phyloP scores from a whole-genome alignment of 2,329 filamentous ascomycete species.

The Alternaria viburni region DNA sequence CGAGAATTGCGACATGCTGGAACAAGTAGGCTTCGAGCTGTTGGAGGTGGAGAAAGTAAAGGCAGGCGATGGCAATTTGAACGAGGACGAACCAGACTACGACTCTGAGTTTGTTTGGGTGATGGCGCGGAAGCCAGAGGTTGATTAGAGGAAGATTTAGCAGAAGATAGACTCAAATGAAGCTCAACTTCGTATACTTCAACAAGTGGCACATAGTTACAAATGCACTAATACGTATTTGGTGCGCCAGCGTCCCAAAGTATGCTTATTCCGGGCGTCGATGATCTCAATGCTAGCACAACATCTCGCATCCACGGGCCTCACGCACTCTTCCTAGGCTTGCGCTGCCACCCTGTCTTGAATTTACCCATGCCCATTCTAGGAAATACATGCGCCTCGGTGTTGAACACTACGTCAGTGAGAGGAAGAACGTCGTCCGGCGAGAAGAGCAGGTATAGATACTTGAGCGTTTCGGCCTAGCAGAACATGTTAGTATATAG shows the following conservation, averaged over 20 bases:
- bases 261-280: background rate
- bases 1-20: slow-evolving; percentile 25
- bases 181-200: background rate
- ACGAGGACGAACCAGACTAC: slow-evolving; percentile 26
- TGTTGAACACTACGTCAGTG: background rate
- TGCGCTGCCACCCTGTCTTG: background rate
- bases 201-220: background rate
- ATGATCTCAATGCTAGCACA: background rate
- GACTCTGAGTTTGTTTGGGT: slow-evolving; percentile 19
- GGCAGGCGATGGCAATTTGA: slow-evolving; percentile 17
- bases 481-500: background rate
- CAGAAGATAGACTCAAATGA: background rate
- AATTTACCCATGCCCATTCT: background rate
- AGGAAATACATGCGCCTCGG: background rate
- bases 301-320: background rate
- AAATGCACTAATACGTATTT: background rate
- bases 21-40: slow-evolving; percentile 18
- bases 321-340: background rate
- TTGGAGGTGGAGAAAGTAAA: slow-evolving; percentile 23
- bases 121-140: slow-evolving; percentile 11
- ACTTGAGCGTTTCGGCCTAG: background rate
- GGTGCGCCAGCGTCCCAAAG: background rate
- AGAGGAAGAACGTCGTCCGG: background rate
- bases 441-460: background rate
- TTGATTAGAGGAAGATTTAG: background rate